Conservation (phyloP, 2,329 filamentous ascomycete genomes). For the Plenodomus tracheiphilus region DNA sequence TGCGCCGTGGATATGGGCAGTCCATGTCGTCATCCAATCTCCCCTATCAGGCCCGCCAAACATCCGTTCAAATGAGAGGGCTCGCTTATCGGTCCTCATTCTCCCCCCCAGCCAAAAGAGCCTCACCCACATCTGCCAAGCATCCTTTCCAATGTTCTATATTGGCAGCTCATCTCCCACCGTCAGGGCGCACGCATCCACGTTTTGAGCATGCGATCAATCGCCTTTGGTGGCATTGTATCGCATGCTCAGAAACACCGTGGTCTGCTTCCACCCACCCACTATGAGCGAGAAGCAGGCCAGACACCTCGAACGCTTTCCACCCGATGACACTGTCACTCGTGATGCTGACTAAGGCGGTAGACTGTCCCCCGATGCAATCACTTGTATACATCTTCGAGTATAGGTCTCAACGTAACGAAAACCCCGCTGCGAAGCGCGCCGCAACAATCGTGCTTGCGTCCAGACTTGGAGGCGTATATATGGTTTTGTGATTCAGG, state of each 20-base stretch:
- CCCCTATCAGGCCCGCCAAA: neutral
- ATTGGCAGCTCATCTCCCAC: conserved; percentile 15
- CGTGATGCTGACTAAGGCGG: no score
- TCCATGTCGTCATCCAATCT: conserved; percentile 4
- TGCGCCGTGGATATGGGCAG: neutral
- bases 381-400: no score
- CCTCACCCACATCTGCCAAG: conserved; percentile 17
- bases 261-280: neutral
- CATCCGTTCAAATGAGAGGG: conserved; percentile 1
- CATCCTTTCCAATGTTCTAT: conserved; percentile 7
- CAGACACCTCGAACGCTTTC: no score
- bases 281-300: neutral
- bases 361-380: no score
- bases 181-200: neutral
- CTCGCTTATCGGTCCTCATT: conserved; percentile 16
- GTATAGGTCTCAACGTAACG: no score
- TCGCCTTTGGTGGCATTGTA: neutral
- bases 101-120: conserved; percentile 1
- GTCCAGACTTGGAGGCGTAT: no score
- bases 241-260: neutral
- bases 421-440: no score
- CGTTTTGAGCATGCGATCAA: neutral
- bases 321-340: no score
- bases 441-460: no score
- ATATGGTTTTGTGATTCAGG: no score